A percentile compares a stretch with the other conserved stretches of the same genome.
Evolutionary conservation across 2,329 filamentous ascomycete genomes (phyloP).

Genomic region (Claviceps africana): DNA sequence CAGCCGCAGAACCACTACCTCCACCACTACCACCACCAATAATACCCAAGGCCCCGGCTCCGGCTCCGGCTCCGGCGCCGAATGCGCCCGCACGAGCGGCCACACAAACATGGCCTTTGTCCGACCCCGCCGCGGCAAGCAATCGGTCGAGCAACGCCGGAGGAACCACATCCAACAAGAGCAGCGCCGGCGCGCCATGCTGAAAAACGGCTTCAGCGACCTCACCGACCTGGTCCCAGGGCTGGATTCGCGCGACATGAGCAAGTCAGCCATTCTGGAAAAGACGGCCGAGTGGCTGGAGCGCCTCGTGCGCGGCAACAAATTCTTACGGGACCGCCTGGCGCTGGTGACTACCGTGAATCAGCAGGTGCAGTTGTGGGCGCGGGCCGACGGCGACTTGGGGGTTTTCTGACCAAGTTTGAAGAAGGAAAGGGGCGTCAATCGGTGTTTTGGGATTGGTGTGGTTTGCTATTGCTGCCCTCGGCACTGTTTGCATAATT

Average conservation of each 20-base stretch:
- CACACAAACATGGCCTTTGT: background rate
- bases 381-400: background rate
- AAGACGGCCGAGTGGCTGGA: constrained; percentile 1
- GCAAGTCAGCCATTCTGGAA: constrained; percentile 1
- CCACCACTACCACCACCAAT: no score
- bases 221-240: background rate
- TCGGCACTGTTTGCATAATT: no score
- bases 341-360: background rate
- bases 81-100: background rate
- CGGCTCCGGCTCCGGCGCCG: background rate
- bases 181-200: background rate
- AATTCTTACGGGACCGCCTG: background rate
- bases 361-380: background rate
- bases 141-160: background rate
- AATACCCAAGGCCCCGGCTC: no score
- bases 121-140: background rate
- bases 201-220: background rate
- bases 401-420: background rate
- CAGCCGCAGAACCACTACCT: no score
- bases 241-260: background rate
- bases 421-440: no score
- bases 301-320: background rate
- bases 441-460: no score
- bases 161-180: constrained; percentile 3
- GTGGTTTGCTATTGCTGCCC: no score